Evolutionary conservation across 2,329 filamentous ascomycete species (phyloP), one percentile per base, ranked within the genome.

Genomic region (Diaporthe longicolla): DNA sequence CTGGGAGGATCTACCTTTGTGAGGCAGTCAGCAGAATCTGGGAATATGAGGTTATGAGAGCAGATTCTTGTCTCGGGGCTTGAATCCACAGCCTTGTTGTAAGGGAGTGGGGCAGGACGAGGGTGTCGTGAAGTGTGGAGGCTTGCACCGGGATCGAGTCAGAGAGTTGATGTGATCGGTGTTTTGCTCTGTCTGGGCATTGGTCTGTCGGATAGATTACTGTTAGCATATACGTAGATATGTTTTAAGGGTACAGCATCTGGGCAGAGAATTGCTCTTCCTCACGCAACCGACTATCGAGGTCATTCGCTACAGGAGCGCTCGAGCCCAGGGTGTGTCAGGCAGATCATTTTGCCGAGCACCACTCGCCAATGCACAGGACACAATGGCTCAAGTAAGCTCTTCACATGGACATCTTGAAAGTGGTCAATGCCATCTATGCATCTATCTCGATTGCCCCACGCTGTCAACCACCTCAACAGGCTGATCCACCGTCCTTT

Each of bases 341-440:
- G 32, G 32, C 48, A 52, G 13, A 40, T n/a, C n/a, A 68, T 21
- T 54, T 40, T 21, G 45, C 45, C 21, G 19, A 19, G 32, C 2
- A 8, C 32, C 9, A 21, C 9, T 17, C 32, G 17, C 19, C 77
- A 15, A 32, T 4, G 19, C 24, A 32, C 19, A n/a, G 11, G 9
- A 32, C 6, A 48, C 77, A 80, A 75, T 78, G 90, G 13, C 63
- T 29, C 48, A 40, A 10, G 17, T 1, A 21, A 17, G 9, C 48
- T 32, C 11, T 29, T 54, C n/a, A 61, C n/a, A n/a, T 63, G 54
- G 21, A 26, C 32, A 54, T 54, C 48, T 15, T 48, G 35, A 15
- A 19, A 10, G 48, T 65, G 45, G 52, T 55, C 29, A 68, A 54
- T 73, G 43, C 68, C 58, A 50, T 72, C 58, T 69, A 70, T 75